These are phyloP conservation scores for Geotrichum candidum DNA, from an alignment of 1,139 yeast species.

Conservation along the genomic window DNA sequence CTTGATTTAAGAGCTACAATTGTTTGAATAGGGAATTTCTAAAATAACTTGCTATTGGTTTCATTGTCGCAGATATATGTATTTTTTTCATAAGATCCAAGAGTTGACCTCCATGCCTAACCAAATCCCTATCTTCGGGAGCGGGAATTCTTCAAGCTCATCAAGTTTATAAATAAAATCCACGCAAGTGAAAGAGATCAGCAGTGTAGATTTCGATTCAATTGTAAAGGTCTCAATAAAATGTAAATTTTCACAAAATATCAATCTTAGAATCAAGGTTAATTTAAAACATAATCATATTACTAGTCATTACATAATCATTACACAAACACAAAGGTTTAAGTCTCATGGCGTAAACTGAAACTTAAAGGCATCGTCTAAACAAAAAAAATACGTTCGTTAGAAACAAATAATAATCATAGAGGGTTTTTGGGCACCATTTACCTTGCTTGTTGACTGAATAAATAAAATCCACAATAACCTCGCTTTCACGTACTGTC, in stretches of 20 bases:
- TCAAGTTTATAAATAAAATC: too few relatives aligned
- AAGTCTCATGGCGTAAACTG: conserved; percentile 26
- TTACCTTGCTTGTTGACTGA: conserved; percentile 61
- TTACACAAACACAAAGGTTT: neutral
- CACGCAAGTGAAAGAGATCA: too few relatives aligned
- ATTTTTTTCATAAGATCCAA: too few relatives aligned
- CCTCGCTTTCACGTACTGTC: conserved; percentile 69
- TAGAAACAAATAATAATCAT: neutral
- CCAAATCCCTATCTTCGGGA: too few relatives aligned
- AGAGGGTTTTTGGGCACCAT: conserved; percentile 19
- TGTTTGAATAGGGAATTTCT: too few relatives aligned
- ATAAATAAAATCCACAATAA: conserved; percentile 71
- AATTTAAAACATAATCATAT: neutral
- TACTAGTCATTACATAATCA: too few relatives aligned
- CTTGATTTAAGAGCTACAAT: too few relatives aligned
- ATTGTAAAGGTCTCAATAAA: neutral
- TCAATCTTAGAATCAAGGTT: neutral
- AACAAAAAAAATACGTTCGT: neutral
- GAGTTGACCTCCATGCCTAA: too few relatives aligned
- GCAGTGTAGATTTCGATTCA: too few relatives aligned
- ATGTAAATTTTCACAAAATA: neutral
- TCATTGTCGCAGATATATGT: too few relatives aligned
- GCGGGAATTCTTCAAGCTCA: too few relatives aligned
- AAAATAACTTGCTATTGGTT: too few relatives aligned
- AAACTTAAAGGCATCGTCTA: conserved; percentile 36